phyloP scores from a whole-genome alignment of 208 protist genomes.

The Crithidia thermophila region DNA sequence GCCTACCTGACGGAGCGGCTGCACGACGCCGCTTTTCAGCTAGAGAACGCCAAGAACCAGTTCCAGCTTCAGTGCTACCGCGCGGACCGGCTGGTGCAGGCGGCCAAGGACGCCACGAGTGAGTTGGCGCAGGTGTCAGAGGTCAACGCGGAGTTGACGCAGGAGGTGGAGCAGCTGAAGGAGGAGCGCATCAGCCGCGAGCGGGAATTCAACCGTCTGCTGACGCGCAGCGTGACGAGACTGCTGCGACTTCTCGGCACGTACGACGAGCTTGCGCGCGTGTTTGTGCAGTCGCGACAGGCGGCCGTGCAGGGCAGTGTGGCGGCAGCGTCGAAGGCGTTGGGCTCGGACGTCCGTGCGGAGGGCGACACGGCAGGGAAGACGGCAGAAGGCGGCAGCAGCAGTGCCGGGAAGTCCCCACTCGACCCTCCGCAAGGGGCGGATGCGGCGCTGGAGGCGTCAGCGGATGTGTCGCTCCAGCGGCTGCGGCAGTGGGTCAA shows the following conservation, averaged over 20 bases:
- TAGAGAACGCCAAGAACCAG: constrained; percentile 90
- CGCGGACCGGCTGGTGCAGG: constrained; percentile 68
- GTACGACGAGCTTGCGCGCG: constrained; percentile 31
- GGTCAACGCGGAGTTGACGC: constrained; percentile 44
- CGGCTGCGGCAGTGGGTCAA: constrained; percentile 74
- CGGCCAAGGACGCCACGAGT: constrained; percentile 47
- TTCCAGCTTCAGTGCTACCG: constrained; percentile 91
- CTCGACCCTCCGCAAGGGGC: too few species aligned
- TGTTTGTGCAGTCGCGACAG: constrained; percentile 22
- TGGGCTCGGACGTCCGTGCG: neutral
- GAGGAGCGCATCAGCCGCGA: constrained; percentile 46
- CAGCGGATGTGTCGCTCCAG: constrained; percentile 15
- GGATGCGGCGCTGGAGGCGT: too few species aligned
- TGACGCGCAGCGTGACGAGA: constrained; percentile 34
- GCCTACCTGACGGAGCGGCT: constrained; percentile 83
- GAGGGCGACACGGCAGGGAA: neutral
- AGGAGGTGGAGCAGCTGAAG: constrained; percentile 45
- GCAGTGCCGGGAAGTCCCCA: too few species aligned
- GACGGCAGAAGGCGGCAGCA: too few species aligned
- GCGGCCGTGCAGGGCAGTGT: constrained; percentile 11
- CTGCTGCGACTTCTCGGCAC: constrained; percentile 36
- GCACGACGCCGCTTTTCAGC: constrained; percentile 79
- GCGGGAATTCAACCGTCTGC: constrained; percentile 50
- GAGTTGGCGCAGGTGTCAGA: constrained; percentile 37
- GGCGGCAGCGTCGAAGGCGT: neutral